Base-by-base conservation (phyloP, 495 filamentous ascomycete genomes). In the Rusavskia elegans region DNA sequence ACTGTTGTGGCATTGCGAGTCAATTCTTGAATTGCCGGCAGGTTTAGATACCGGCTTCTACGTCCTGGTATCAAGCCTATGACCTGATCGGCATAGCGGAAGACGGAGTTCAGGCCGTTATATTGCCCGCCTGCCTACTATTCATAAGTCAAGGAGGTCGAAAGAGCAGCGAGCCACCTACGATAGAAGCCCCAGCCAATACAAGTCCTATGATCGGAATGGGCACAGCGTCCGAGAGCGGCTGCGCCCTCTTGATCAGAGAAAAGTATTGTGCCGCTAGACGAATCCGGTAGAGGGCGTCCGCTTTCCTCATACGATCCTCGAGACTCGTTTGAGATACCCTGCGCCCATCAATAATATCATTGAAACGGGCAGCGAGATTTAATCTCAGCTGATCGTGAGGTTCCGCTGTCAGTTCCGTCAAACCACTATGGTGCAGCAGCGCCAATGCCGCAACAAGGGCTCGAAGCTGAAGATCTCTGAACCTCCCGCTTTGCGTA, bases 211-310 rank as follows among this genome's bases (percentile, higher is more conserved):
- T 0, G 4, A 40, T 32, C 4, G 35, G 51, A n/a, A 42, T 29
- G 8, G 51, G 13, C 23, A 32, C 53, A 10, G 32, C 32, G 13
- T 45, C 39, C 25, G 44, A 10, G 3, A 16, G 4, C 1, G 51
- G 30, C 2, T 54, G 30, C 2, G 36, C 52, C 6, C 54, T 38
- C 10, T 40, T 42, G 7, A 59, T 23, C 4, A 57, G 45, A 3
- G 52, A 59, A 29, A 59, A 37, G 30, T 59, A 59, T 14, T 50
- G 57, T 2, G 36, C 32, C 14, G 55, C 54, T 0, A 59, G 52
- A 13, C 50, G 51, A 0, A 57, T 9, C 0, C 57, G 10, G 14
- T 57, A 59, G 0, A 23, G 0, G 5, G 38, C 52, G 0, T 35
- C 17, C 0, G 51, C n/a, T 21, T 45, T 20, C 0, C 44, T 42